A percentile compares a stretch with the other conserved stretches of the same genome.
phyloP scores from a whole-genome alignment of 352 stramenopile genomes.

The Phytophthora foliorum region DNA sequence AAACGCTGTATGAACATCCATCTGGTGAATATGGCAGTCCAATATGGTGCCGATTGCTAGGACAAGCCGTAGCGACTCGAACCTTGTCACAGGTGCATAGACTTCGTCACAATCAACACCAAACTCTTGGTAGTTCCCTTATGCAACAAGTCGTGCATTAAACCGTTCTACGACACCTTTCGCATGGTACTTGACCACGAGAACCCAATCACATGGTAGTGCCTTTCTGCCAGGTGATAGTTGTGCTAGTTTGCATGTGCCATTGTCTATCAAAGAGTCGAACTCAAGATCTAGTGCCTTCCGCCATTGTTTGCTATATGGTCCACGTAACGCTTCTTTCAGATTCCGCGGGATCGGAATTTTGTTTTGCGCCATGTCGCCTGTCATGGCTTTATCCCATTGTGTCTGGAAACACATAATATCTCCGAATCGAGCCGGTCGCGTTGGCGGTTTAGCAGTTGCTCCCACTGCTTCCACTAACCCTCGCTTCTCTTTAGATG shows the following conservation, averaged over 20 bases:
- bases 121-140: conserved; percentile 27
- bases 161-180: conserved; percentile 21
- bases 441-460: conserved; percentile 4
- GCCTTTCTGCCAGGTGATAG: conserved; percentile 7
- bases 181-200: conserved; percentile 22
- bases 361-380: conserved; percentile 13
- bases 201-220: conserved; percentile 19
- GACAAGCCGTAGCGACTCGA: too few species aligned
- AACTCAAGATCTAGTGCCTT: conserved; percentile 15
- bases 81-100: too few species aligned
- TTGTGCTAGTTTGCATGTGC: neutral
- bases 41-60: too few species aligned
- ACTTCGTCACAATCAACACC: too few species aligned
- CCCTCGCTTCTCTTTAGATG: neutral
- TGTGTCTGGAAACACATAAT: conserved; percentile 20
- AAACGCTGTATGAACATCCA: too few species aligned
- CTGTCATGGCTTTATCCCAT: conserved; percentile 5
- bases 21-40: too few species aligned
- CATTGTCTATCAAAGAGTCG: conserved; percentile 15
- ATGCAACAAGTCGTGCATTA: conserved; percentile 19
- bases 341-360: conserved; percentile 7
- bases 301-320: conserved; percentile 15
- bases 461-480: neutral
- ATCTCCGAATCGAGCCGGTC: conserved; percentile 10
- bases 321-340: conserved; percentile 19